Conservation (phyloP, 148 eudicot genomes). For the Nepenthes gracilis region DNA sequence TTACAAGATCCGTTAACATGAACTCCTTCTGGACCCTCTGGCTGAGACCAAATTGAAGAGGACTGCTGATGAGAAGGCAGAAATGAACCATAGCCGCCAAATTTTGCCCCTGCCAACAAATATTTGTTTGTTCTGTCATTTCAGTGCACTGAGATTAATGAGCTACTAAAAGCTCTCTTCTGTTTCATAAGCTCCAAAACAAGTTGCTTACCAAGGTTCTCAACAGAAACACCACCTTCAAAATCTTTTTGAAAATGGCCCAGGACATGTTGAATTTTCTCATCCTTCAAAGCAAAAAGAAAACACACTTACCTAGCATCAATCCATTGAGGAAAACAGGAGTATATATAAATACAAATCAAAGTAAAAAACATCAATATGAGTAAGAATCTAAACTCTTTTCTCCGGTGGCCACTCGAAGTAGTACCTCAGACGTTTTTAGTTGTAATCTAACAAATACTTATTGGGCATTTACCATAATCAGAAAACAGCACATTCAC, state of each 20-base stretch:
- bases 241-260: slow-evolving; percentile 57
- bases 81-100: slow-evolving; percentile 60
- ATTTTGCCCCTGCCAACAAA: slow-evolving; percentile 39
- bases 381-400: too few species aligned
- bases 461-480: too few species aligned
- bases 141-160: not conserved
- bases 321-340: not conserved
- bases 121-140: not conserved
- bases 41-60: slow-evolving; percentile 23
- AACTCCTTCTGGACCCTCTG: slow-evolving; percentile 19
- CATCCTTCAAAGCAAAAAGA: slow-evolving; percentile 25
- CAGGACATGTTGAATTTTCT: slow-evolving; percentile 40
- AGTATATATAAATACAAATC: too few species aligned
- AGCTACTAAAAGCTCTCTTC: not conserved
- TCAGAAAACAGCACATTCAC: too few species aligned
- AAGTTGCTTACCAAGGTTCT: slow-evolving; percentile 35
- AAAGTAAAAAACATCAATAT: too few species aligned
- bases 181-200: not conserved
- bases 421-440: too few species aligned
- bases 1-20: not conserved
- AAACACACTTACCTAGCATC: slow-evolving; percentile 1
- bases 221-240: slow-evolving; percentile 37
- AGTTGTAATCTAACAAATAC: too few species aligned
- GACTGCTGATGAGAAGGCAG: slow-evolving; percentile 37
- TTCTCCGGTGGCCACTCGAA: too few species aligned